These are phyloP conservation scores for Tylopilus vinaceipallidus DNA, from an alignment of 768 basidiomycete species.

Conservation along the genomic window DNA sequence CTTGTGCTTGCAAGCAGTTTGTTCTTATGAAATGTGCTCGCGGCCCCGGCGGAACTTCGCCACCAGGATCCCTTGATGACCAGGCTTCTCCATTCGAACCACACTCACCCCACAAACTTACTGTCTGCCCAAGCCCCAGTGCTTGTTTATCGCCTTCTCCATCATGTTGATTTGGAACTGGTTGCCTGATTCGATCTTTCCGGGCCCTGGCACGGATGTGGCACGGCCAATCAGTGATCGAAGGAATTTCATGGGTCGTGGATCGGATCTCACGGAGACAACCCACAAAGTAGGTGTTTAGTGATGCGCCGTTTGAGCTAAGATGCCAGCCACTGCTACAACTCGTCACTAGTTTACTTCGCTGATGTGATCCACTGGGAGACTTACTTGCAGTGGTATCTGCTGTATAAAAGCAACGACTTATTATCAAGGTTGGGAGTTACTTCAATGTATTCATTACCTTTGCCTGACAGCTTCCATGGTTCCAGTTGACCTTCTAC, in stretches of 20 bases:
- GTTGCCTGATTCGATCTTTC: slow-evolving; percentile 12
- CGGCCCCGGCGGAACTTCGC: too few relatives aligned
- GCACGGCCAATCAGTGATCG: slow-evolving; percentile 27
- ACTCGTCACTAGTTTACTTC: slow-evolving; percentile 34
- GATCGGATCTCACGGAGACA: slow-evolving; percentile 21
- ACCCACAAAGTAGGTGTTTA: slow-evolving; percentile 19
- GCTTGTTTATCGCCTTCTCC: too few relatives aligned
- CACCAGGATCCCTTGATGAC: too few relatives aligned
- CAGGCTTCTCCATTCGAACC: too few relatives aligned
- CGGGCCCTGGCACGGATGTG: slow-evolving; percentile 17
- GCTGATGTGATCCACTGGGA: slow-evolving; percentile 28
- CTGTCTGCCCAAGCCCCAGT: too few relatives aligned
- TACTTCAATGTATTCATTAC: slow-evolving; percentile 4
- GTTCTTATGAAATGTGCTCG: too few relatives aligned
- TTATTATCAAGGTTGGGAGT: background rate
- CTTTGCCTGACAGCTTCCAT: slow-evolving; percentile 16
- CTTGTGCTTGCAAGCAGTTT: too few relatives aligned
- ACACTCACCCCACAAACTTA: too few relatives aligned
- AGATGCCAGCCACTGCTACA: slow-evolving; percentile 31
- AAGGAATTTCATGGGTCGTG: too few relatives aligned
- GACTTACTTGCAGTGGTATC: slow-evolving; percentile 30
- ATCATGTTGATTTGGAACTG: slow-evolving; percentile 11
- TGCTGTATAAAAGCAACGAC: slow-evolving; percentile 32
- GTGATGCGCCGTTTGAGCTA: slow-evolving; percentile 31
- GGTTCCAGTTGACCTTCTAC: slow-evolving; percentile 41